Evolutionary conservation across 495 filamentous ascomycete species (phyloP), one percentile per base, ranked within the genome.

Genomic region (Penicillium parvum): DNA sequence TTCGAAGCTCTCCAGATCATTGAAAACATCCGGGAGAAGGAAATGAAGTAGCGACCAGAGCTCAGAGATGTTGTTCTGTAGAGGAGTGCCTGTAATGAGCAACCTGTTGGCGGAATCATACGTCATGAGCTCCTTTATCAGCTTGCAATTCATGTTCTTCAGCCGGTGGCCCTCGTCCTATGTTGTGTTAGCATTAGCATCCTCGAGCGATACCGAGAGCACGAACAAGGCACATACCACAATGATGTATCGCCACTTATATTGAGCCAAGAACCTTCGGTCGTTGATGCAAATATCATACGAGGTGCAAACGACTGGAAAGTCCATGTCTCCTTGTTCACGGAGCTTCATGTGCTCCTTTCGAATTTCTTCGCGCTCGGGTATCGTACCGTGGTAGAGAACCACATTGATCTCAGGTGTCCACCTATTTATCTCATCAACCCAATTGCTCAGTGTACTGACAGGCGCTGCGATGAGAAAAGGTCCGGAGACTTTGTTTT

Each of bases 271-370:
- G 33, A 77, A 79, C 40, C 86, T 87, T 5, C 84, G 78, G 60
- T 98, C 92, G 50, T 86, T 86, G 69, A 98, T 85, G 39, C 90
- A 87, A 50, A 98, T 95, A 60, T 98, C 92, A 50, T 96, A 96
- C 17, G 81, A 90, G 3, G 92, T 98, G 57, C 88, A 90, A 3
- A 97, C 81, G 7, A 98, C 81, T 0, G 92, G 92, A 46, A 97
- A 98, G 21, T 82, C 77, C 32, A 73, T 63, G 19, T 78, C 73
- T 3, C 74, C 77, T 43, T 82, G 80, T 28, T 77, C 68, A 28
- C 77, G 77, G 18, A 81, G 57, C 32, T 71, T 65, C 65, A 87
- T 82, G 16, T 73, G 63, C 20, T 75, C 75, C 28, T 63, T 73
- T 32, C 87, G 79, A 32, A 96, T 78, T n/a, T 82, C 71, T 29